phyloP scores from a whole-genome alignment of 2,329 filamentous ascomycete genomes.

The Corynespora cassiicola region DNA sequence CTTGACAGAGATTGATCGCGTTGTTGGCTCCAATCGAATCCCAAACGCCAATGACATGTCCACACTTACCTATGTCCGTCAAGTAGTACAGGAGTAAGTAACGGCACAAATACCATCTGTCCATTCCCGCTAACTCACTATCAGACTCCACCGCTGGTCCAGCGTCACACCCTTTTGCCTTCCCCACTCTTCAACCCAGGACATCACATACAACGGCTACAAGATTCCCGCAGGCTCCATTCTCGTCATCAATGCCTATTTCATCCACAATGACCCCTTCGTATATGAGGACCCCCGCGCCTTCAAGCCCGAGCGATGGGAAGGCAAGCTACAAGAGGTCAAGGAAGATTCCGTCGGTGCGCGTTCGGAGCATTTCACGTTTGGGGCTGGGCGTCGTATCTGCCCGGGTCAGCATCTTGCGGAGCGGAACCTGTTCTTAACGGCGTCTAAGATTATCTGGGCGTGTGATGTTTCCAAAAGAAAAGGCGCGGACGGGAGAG shows the following conservation, averaged over 20 bases:
- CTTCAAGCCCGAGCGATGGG: slow-evolving; percentile 53
- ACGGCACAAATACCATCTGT: too few species aligned
- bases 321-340: too few species aligned
- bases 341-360: slow-evolving; percentile 21
- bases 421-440: slow-evolving; percentile 29
- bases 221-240: slow-evolving; percentile 55
- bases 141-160: too few species aligned
- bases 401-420: slow-evolving; percentile 42
- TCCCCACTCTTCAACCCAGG: slow-evolving; percentile 53
- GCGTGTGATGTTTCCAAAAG: slow-evolving; percentile 31
- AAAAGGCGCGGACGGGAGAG: too few species aligned
- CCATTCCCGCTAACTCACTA: too few species aligned
- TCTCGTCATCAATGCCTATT: slow-evolving; percentile 58
- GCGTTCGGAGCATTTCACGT: slow-evolving; percentile 35
- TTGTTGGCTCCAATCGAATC: slow-evolving; percentile 13
- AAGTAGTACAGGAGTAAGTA: too few species aligned
- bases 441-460: slow-evolving; percentile 36
- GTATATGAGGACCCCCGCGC: slow-evolving; percentile 46
- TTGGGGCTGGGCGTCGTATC: slow-evolving; percentile 41
- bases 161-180: too few species aligned
- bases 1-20: slow-evolving; percentile 19
- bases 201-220: slow-evolving; percentile 54
- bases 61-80: too few species aligned
- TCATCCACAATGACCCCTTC: slow-evolving; percentile 54
- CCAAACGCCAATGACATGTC: slow-evolving; percentile 15